phyloP scores from a whole-genome alignment of 768 basidiomycete genomes.

The Agaricus sinodeliciosus region DNA sequence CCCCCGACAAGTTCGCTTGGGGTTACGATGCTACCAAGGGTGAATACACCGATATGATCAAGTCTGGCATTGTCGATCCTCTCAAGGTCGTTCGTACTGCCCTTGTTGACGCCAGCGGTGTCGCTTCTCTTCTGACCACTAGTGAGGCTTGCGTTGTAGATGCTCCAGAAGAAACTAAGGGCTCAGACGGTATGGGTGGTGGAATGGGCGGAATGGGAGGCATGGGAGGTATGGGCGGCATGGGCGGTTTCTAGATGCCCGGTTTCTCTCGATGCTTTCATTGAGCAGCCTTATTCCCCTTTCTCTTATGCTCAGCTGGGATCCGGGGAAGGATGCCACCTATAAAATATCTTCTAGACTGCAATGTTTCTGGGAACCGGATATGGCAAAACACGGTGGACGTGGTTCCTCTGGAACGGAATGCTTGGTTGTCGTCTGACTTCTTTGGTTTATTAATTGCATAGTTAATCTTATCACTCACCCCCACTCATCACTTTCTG shows the following conservation, averaged over 20 bases:
- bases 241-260: slow-evolving; percentile 18
- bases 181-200: slow-evolving; percentile 27
- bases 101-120: slow-evolving; percentile 86
- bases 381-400: no score
- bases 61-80: slow-evolving; percentile 91
- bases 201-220: slow-evolving; percentile 39
- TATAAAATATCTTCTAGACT: slow-evolving; percentile 5
- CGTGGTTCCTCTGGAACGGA: not conserved
- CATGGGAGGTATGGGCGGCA: slow-evolving; percentile 16
- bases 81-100: slow-evolving; percentile 94
- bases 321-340: not conserved
- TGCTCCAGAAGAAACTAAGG: slow-evolving; percentile 72
- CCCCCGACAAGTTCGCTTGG: slow-evolving; percentile 72
- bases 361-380: not conserved
- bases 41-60: slow-evolving; percentile 93
- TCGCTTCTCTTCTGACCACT: slow-evolving; percentile 90
- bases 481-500: slow-evolving; percentile 5
- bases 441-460: not conserved
- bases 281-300: not conserved
- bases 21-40: slow-evolving; percentile 91
- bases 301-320: not conserved
- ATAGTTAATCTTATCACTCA: not conserved
- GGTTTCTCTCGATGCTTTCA: not conserved
- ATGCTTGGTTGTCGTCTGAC: not conserved
- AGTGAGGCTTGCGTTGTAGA: slow-evolving; percentile 92